A percentile compares a stretch with the other conserved stretches of the same genome.
Evolutionary conservation across 2,329 filamentous ascomycete species (phyloP).

Genomic region (Phyllosticta paracitricarpa): DNA sequence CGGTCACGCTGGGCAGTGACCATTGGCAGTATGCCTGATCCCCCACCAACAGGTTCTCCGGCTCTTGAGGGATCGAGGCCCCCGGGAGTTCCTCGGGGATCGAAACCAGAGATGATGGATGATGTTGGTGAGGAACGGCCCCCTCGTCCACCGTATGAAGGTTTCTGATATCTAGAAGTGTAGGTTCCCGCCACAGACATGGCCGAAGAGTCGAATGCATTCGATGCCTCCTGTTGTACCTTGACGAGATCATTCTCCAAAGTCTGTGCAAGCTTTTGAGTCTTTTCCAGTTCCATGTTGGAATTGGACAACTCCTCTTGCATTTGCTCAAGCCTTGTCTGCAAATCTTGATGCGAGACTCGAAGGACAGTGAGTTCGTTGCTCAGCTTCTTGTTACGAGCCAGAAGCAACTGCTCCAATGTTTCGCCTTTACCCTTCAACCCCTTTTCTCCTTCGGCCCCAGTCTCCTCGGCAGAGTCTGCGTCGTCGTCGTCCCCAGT

Average conservation of each 20-base stretch:
- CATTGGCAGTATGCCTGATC: conserved; percentile 91
- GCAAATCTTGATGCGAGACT: conserved; percentile 88
- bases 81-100: conserved; percentile 41
- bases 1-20: conserved; percentile 94
- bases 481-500: conserved; percentile 63
- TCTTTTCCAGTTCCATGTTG: conserved; percentile 77
- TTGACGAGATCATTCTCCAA: conserved; percentile 85
- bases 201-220: conserved; percentile 71
- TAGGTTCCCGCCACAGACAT: conserved; percentile 92
- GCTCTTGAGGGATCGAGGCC: conserved; percentile 52
- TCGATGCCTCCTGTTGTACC: conserved; percentile 75
- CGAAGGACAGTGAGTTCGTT: conserved; percentile 88
- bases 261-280: conserved; percentile 74
- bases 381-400: conserved; percentile 90
- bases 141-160: conserved; percentile 45
- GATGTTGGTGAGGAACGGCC: conserved; percentile 82
- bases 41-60: conserved; percentile 61
- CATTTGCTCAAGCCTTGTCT: conserved; percentile 65
- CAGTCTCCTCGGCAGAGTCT: conserved; percentile 28
- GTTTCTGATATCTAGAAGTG: conserved; percentile 65
- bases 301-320: conserved; percentile 76
- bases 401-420: conserved; percentile 80
- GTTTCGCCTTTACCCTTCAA: conserved; percentile 60
- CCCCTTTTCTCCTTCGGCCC: conserved; percentile 37
- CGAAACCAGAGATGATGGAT: conserved; percentile 96